Percentiles rank a stretch among this genome's conserved stretches.
phyloP scores from a whole-genome alignment of 2,329 filamentous ascomycete genomes.

The Cladosporium sp. region DNA sequence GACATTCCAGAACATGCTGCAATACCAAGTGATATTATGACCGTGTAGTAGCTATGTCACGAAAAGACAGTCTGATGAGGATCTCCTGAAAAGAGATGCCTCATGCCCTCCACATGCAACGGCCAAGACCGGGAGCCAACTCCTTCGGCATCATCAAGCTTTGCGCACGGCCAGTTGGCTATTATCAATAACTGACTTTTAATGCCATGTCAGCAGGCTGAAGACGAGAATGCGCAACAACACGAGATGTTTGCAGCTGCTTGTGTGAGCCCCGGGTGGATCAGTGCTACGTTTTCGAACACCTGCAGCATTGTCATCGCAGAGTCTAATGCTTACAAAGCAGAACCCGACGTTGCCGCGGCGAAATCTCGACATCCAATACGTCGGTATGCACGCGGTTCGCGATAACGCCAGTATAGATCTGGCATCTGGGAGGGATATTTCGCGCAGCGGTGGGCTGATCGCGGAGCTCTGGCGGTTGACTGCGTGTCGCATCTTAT shows the following conservation, averaged over 20 bases:
- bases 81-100: not conserved
- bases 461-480: constrained; percentile 7
- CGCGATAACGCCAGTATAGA: not conserved
- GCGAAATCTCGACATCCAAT: not conserved
- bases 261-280: not conserved
- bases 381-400: not conserved
- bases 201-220: not conserved
- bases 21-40: not conserved
- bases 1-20: too few species aligned
- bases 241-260: not conserved
- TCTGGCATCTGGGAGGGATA: not conserved
- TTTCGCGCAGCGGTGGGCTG: not conserved
- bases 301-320: constrained; percentile 1
- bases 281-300: not conserved
- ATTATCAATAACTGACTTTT: not conserved
- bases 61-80: not conserved
- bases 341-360: not conserved
- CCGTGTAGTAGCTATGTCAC: not conserved
- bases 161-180: constrained; percentile 5
- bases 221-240: not conserved
- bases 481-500: not conserved
- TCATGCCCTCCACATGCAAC: not conserved
- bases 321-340: not conserved
- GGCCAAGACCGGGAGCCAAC: not conserved
- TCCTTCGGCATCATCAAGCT: not conserved